A percentile compares a stretch with the other conserved stretches of the same genome.
Evolutionary conservation across 805 yeast genomes (phyloP).

Genomic region (Candida ponderosae): DNA sequence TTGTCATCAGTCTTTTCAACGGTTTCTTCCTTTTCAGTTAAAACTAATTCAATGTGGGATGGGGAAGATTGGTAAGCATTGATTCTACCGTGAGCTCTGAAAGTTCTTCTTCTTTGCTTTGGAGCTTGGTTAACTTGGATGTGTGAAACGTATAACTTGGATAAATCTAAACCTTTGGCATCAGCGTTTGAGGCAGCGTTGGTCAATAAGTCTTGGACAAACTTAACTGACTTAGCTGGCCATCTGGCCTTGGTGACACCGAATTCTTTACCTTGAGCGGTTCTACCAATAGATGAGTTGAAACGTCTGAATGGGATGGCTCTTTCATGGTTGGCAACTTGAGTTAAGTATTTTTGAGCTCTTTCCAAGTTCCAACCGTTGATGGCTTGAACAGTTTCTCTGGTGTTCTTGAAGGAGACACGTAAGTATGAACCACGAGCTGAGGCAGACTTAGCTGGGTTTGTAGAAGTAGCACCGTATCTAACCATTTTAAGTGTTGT

Average conservation of each 20-base stretch:
- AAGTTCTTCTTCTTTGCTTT: conserved; percentile 99
- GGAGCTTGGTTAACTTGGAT: conserved; percentile 99
- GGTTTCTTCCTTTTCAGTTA: conserved; percentile 91
- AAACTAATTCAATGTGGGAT: conserved; percentile 95
- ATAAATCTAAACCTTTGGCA: conserved; percentile 95
- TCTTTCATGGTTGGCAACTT: conserved; percentile 96
- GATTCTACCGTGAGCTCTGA: conserved; percentile 99
- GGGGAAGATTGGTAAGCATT: conserved; percentile 99
- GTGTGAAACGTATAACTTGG: conserved; percentile 92
- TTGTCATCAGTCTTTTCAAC: conserved; percentile 86
- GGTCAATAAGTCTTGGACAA: conserved; percentile 87
- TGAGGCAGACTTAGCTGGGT: conserved; percentile 99
- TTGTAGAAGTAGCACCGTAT: conserved; percentile 98
- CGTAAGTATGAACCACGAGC: conserved; percentile 99
- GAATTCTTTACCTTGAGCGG: conserved; percentile 99
- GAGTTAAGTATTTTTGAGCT: conserved; percentile 93
- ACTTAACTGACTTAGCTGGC: conserved; percentile 98
- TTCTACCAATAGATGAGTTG: conserved; percentile 95
- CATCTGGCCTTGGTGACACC: conserved; percentile 99
- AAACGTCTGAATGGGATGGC: conserved; percentile 99
- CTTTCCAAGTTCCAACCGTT: conserved; percentile 95
- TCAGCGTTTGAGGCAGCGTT: conserved; percentile 99
- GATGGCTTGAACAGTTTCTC: conserved; percentile 98
- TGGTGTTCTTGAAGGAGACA: conserved; percentile 99
- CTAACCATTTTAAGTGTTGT: conserved; percentile 70